Evolutionary conservation across 2,329 filamentous ascomycete genomes (phyloP).

Genomic region (Lachnellula subtilissima): DNA sequence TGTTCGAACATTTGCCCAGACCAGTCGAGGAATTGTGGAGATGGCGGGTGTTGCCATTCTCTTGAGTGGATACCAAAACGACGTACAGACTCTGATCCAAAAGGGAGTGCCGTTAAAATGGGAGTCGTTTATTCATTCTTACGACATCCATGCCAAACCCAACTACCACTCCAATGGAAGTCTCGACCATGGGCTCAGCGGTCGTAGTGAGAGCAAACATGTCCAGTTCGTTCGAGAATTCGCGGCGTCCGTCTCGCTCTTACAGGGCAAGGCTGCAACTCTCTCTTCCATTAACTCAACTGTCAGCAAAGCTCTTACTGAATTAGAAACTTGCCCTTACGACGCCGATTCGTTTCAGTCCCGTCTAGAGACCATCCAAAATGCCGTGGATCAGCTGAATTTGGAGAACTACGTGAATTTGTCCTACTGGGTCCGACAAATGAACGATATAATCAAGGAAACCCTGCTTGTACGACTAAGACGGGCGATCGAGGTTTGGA

Average conservation of each 20-base stretch:
- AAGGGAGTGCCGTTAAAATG: constrained; percentile 89
- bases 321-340: constrained; percentile 82
- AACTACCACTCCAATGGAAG: constrained; percentile 53
- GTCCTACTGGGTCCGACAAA: constrained; percentile 77
- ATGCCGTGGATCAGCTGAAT: constrained; percentile 92
- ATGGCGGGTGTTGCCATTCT: constrained; percentile 87
- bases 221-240: constrained; percentile 96
- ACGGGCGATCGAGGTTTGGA: constrained; percentile 81
- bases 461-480: constrained; percentile 79
- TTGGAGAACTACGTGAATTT: constrained; percentile 95
- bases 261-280: constrained; percentile 82
- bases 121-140: constrained; percentile 97
- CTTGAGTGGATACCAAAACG: constrained; percentile 85
- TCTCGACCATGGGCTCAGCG: constrained; percentile 53
- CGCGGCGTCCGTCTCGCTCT: constrained; percentile 75
- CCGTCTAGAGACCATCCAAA: constrained; percentile 80
- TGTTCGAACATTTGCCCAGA: constrained; percentile 88
- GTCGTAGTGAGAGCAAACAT: constrained; percentile 79
- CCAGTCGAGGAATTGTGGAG: constrained; percentile 72
- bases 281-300: constrained; percentile 75
- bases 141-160: constrained; percentile 78
- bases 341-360: constrained; percentile 73
- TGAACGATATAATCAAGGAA: constrained; percentile 80
- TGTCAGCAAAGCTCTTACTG: constrained; percentile 73
- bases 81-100: constrained; percentile 74